phyloP scores from a whole-genome alignment of 169 alveolate genomes.

The Cryptosporidium ryanae region DNA sequence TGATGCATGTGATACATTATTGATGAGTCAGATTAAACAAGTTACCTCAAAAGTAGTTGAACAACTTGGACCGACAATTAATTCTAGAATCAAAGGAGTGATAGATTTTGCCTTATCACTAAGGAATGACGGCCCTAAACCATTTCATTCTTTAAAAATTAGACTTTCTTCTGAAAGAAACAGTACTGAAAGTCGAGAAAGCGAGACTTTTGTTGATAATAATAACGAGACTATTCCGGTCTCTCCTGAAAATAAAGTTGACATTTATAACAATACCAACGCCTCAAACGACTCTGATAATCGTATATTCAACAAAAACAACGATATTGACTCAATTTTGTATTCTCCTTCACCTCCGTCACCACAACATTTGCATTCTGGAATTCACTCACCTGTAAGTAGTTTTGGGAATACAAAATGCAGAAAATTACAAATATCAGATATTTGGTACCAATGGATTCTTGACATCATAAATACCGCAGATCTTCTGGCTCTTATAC shows the following conservation, averaged over 20 bases:
- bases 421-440: constrained; percentile 63
- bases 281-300: too few species aligned
- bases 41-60: constrained; percentile 28
- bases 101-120: constrained; percentile 15
- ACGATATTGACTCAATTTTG: too few species aligned
- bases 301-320: too few species aligned
- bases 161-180: not conserved
- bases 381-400: constrained; percentile 16
- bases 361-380: constrained; percentile 25
- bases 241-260: too few species aligned
- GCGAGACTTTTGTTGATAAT: too few species aligned
- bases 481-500: constrained; percentile 23
- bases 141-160: constrained; percentile 26
- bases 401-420: constrained; percentile 34
- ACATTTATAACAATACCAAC: too few species aligned
- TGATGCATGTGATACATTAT: constrained; percentile 1
- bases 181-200: too few species aligned
- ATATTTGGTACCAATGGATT: constrained; percentile 73
- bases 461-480: constrained; percentile 30
- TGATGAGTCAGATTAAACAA: not conserved
- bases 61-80: not conserved
- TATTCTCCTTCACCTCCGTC: not conserved
- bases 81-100: constrained; percentile 49
- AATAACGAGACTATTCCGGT: too few species aligned
- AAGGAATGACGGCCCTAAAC: constrained; percentile 59